Evolutionary conservation across 192 early-diverging fungal genomes (phyloP), one percentile per base, ranked within the genome.

Genomic region (Spizellomyces sp.): DNA sequence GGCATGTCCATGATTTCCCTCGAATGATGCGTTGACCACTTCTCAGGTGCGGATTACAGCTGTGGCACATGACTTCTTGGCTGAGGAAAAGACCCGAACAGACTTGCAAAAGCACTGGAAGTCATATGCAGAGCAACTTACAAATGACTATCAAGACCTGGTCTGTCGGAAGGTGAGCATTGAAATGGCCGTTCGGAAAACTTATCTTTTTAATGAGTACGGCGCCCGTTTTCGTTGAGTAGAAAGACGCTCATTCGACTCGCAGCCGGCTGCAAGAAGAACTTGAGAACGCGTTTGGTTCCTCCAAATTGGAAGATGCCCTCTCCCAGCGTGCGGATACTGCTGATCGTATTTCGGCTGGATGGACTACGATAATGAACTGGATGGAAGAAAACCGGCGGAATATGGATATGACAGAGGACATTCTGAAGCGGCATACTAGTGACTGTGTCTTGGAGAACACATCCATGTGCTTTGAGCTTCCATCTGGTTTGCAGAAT

Each of bases 401-500:
- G 54, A 56, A 56, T 22, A 19, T 56, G 54, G 54, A 56, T 22
- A 56, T 56, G 54, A 22, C 22, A 5, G 54, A 56, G n/a, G 22
- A 19, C 54, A 56, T 56, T 56, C 54, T 56, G n/a, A 22, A 56
- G n/a, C 5, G 54, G n/a, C n/a, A 56, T n/a, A 22, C 54, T n/a
- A 56, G 22, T 22, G n/a, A 56, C n/a, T 56, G 22, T 7, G n/a
- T 22, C n/a, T 56, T 56, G 7, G 54, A 56, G n/a, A 19, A 19
- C 7, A 56, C n/a, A 22, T 19, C n/a, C 22, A 56, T n/a, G 54
- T n/a, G 22, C n/a, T 22, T 56, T 22, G 54, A 56, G 22, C n/a
- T 56, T 22, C 54, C 54, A n/a, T 19, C n/a, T 22, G 54, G 22
- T 19, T 19, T 56, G 54, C 54, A 56, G 22, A n/a, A 56, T n/a